These are phyloP conservation scores for Panellus pusillus DNA, from an alignment of 768 basidiomycete genomes.

Conservation along the genomic window DNA sequence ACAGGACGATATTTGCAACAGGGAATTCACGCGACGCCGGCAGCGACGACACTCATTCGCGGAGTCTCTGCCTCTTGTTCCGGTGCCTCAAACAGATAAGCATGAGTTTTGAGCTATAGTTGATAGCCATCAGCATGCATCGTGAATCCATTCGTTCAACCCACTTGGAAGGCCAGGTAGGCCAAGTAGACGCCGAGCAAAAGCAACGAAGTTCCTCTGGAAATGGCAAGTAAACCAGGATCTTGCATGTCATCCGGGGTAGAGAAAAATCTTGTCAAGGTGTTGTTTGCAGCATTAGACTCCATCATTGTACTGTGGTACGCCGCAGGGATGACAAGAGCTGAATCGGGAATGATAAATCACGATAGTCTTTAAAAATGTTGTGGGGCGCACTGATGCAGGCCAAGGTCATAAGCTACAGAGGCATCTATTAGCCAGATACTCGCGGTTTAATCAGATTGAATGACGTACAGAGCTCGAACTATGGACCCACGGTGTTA, in stretches of 20 bases:
- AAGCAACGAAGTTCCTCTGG: constrained; percentile 77
- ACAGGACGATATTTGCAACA: constrained; percentile 6
- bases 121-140: background rate
- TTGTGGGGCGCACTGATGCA: constrained; percentile 66
- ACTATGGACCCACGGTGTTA: constrained; percentile 26
- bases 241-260: constrained; percentile 28
- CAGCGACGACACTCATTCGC: constrained; percentile 72
- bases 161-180: constrained; percentile 75
- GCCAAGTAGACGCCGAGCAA: constrained; percentile 72
- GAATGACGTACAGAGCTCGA: constrained; percentile 45
- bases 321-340: constrained; percentile 89
- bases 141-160: constrained; percentile 13
- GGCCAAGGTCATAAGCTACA: constrained; percentile 79
- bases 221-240: constrained; percentile 67
- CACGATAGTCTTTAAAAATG: background rate
- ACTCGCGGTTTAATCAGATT: background rate
- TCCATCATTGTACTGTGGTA: constrained; percentile 54
- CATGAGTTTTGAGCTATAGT: constrained; percentile 68
- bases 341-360: constrained; percentile 28
- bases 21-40: constrained; percentile 51
- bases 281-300: constrained; percentile 9
- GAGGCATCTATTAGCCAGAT: constrained; percentile 9
- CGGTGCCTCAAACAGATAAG: constrained; percentile 55
- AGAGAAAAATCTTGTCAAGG: constrained; percentile 1
- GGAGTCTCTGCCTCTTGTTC: constrained; percentile 41